Evolutionary conservation across 352 stramenopile genomes (phyloP).

Genomic region (Phytophthora sp.): DNA sequence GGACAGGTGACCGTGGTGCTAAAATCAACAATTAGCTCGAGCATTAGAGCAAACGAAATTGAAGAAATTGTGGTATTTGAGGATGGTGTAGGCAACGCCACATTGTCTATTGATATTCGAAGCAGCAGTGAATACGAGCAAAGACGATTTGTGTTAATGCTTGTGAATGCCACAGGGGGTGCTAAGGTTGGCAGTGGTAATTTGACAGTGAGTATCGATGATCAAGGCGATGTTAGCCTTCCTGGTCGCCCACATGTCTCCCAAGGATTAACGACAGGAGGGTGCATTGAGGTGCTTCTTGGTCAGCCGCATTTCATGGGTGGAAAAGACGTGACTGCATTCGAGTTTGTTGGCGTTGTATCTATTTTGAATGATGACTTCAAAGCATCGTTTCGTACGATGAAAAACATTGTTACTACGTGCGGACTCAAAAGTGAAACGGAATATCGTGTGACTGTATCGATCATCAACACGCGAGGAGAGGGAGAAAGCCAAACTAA

Average conservation of each 20-base stretch:
- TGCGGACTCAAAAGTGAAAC: slow-evolving; percentile 32
- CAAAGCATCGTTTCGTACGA: neutral
- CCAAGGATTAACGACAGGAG: slow-evolving; percentile 20
- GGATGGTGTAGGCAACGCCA: slow-evolving; percentile 12
- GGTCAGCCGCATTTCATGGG: slow-evolving; percentile 32
- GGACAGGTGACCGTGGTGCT: slow-evolving; percentile 33
- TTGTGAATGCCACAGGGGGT: slow-evolving; percentile 37
- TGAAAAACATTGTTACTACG: neutral
- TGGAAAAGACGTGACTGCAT: slow-evolving; percentile 7
- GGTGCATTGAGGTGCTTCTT: slow-evolving; percentile 35
- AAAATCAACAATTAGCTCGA: slow-evolving; percentile 39
- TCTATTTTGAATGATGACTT: neutral
- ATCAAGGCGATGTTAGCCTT: slow-evolving; percentile 50
- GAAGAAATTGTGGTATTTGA: slow-evolving; percentile 35
- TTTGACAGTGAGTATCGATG: slow-evolving; percentile 33
- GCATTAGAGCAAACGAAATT: slow-evolving; percentile 28
- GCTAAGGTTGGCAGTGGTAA: slow-evolving; percentile 7
- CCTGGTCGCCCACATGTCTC: slow-evolving; percentile 28
- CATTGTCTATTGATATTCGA: slow-evolving; percentile 29
- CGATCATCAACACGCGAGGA: slow-evolving; percentile 28
- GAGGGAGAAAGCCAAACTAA: slow-evolving; percentile 23
- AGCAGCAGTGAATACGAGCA: slow-evolving; percentile 37
- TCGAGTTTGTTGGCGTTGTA: slow-evolving; percentile 9
- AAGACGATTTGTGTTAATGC: slow-evolving; percentile 29
- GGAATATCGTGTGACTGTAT: slow-evolving; percentile 32